Evolutionary conservation across 148 eudicot genomes (phyloP), one percentile per base, ranked within the genome.

Genomic region (Heliosperma pusillum): DNA sequence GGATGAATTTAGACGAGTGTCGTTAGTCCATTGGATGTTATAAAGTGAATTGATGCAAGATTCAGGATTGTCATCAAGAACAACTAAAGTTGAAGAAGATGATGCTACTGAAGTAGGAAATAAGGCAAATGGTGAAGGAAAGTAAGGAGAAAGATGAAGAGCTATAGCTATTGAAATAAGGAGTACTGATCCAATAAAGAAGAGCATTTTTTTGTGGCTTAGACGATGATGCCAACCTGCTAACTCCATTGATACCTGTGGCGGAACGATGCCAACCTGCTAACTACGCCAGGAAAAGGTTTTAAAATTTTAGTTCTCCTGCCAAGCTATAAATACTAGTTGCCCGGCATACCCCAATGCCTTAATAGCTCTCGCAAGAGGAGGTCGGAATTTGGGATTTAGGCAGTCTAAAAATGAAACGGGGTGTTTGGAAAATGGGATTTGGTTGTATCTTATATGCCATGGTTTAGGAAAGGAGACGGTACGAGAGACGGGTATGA

Each of bases 141-240:
- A 92, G 71, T 89, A 95, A 50, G 98, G 98, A 19, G 90, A 90
- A 78, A 92, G 87, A 69, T 95, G 98, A 65, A 95, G 93, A 69
- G 88, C 88, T 45, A 95, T 84, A 52, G 96, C 96, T 40, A 95
- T 92, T 50, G 98, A 82, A 22, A 95, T 90, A 78, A 95, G 92
- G 15, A 95, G 87, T 16, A n/a, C n/a, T n/a, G 97, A 93, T 21
- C 96, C 91, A 70, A 96, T 85, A 73, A 95, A 95, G 81, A 95
- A 92, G n/a, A 95, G 87, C 83, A 92, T 82, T 74, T 90, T 95
- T 77, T 95, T 90, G 63, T 97, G 96, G 76, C 98, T 95, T 33
- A n/a, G n/a, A 42, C 45, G 5, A 95, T n/a, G 84, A 74, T 90
- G 97, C 88, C 87, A 95, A 0, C 97, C 98, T 3, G 98, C 98